A percentile compares a stretch with the other conserved stretches of the same genome.
Evolutionary conservation across 805 yeast genomes (phyloP).

Genomic region (Teunomyces panamensis): DNA sequence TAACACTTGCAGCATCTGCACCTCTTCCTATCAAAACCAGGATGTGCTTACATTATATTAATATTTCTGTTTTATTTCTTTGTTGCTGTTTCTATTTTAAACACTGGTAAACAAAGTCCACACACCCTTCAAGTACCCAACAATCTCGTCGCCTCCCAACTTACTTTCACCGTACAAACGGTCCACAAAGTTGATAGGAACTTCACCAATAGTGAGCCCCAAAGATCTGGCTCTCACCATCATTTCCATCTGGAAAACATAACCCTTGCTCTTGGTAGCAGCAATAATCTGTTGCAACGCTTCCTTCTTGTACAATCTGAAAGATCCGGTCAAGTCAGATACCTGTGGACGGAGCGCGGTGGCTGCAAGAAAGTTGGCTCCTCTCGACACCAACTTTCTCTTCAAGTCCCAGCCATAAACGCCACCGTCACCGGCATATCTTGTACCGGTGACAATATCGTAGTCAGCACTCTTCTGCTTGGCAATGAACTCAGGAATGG

Average conservation of each 20-base stretch:
- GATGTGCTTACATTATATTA: background rate
- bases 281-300: constrained; percentile 64
- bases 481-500: constrained; percentile 70
- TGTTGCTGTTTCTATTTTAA: constrained; percentile 17
- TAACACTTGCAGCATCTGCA: too few species aligned
- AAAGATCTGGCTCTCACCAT: constrained; percentile 77
- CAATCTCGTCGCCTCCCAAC: constrained; percentile 78
- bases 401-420: constrained; percentile 84
- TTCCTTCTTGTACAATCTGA: constrained; percentile 69
- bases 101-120: constrained; percentile 66
- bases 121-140: constrained; percentile 73
- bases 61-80: background rate
- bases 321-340: constrained; percentile 74
- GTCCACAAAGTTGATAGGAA: constrained; percentile 76
- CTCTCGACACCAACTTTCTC: constrained; percentile 72
- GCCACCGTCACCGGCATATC: constrained; percentile 80
- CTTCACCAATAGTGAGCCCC: constrained; percentile 73
- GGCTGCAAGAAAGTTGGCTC: constrained; percentile 76
- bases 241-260: constrained; percentile 87
- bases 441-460: constrained; percentile 58
- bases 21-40: background rate
- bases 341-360: constrained; percentile 69
- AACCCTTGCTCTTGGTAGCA: constrained; percentile 71
- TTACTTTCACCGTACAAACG: constrained; percentile 76
- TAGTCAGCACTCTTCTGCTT: constrained; percentile 52